Conservation (phyloP, 805 yeast genomes). For the Suhomyces faveliae region DNA sequence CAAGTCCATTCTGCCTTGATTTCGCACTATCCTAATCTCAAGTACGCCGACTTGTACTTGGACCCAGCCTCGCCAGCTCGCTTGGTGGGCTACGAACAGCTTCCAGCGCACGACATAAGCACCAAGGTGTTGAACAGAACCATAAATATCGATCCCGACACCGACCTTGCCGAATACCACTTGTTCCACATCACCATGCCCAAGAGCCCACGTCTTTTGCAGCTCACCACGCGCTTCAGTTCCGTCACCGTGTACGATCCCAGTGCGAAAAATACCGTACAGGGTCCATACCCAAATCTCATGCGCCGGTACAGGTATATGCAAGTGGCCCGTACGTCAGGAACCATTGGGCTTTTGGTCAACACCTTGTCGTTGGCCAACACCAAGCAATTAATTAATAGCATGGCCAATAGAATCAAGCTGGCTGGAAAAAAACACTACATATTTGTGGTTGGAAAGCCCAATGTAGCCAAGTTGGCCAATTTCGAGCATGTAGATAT, state of each 20-base stretch:
- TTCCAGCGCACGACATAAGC: not conserved
- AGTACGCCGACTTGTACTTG: constrained; percentile 33
- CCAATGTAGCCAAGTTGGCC: constrained; percentile 94
- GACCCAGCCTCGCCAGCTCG: constrained; percentile 28
- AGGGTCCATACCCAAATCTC: constrained; percentile 74
- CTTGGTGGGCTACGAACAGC: constrained; percentile 40
- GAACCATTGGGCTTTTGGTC: constrained; percentile 86
- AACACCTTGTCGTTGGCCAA: constrained; percentile 83
- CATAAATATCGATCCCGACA: constrained; percentile 18
- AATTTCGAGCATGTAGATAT: constrained; percentile 92
- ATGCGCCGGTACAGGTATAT: constrained; percentile 82
- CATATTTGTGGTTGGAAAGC: constrained; percentile 94
- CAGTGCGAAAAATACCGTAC: constrained; percentile 21
- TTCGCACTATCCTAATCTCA: constrained; percentile 28
- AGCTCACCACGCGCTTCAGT: constrained; percentile 67
- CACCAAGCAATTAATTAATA: constrained; percentile 64
- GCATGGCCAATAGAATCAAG: constrained; percentile 58
- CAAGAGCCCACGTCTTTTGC: constrained; percentile 73
- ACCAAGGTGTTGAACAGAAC: constrained; percentile 17
- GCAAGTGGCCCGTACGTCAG: constrained; percentile 87
- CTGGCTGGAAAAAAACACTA: constrained; percentile 88
- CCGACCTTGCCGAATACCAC: constrained; percentile 36
- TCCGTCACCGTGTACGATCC: constrained; percentile 54
- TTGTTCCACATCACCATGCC: constrained; percentile 74
- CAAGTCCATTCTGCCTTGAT: constrained; percentile 36